Evolutionary conservation across 495 filamentous ascomycete species (phyloP).

Genomic region (Evansstolkia leycettana): DNA sequence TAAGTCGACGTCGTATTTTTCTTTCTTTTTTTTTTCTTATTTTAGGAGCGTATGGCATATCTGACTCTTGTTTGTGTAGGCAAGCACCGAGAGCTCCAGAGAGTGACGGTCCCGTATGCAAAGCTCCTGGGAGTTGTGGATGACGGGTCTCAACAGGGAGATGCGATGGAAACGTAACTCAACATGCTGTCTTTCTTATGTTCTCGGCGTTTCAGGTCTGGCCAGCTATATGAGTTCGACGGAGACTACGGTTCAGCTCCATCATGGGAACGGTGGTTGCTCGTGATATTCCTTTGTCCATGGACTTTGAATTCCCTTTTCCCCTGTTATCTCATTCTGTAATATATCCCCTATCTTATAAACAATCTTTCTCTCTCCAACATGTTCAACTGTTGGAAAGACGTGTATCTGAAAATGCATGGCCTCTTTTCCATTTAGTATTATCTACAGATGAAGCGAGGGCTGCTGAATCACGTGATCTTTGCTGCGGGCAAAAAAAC

Average conservation of each 20-base stretch:
- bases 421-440: too few species aligned
- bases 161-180: constrained; percentile 41
- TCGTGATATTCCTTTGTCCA: too few species aligned
- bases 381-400: too few species aligned
- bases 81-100: constrained; percentile 85
- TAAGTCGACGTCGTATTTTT: constrained; percentile 37
- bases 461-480: constrained; percentile 5
- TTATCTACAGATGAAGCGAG: too few species aligned
- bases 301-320: too few species aligned
- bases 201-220: constrained; percentile 1
- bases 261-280: too few species aligned
- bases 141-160: constrained; percentile 25
- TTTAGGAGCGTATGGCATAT: background rate
- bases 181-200: constrained; percentile 4
- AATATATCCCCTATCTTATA: too few species aligned
- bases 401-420: too few species aligned
- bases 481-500: background rate
- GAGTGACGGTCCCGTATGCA: constrained; percentile 84
- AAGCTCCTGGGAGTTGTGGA: constrained; percentile 53
- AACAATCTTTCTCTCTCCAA: too few species aligned
- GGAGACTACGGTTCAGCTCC: too few species aligned
- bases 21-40: background rate
- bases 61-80: constrained; percentile 40
- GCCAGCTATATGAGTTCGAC: too few species aligned
- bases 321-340: too few species aligned